Base-by-base conservation (phyloP, 2,329 filamentous ascomycete genomes). In the Dichotomopilus funicola region DNA sequence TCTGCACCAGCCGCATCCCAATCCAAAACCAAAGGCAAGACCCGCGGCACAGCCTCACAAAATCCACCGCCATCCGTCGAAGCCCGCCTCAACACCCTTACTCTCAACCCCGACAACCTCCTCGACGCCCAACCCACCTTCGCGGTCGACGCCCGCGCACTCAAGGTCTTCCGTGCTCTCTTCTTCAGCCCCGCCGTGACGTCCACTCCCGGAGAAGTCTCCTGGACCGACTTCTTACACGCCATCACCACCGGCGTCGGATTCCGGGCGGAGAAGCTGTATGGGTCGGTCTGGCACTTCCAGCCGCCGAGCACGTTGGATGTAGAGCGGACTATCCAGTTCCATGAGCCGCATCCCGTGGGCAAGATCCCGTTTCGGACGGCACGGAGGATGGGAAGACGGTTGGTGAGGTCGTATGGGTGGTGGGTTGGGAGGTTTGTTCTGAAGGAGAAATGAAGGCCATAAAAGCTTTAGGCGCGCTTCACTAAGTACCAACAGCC, bases 271-370 rank as follows among this genome's bases (percentile, higher is more conserved):
- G 69, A 81, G 66, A 84, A 86, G 66, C 70, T 84, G 0, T 82
- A 83, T 56, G 80, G 81, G 0, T 84, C 78, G 1, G 77, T 77
- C 0, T 86, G 82, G 82, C 77, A 82, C 9, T 85, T 85, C 58
- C 71, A 69, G 11, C 77, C 76, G 3, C 64, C 64, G 4, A 61
- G 60, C 4, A 61, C 60, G 3, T 56, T 74, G 27, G 71, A 76
- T 51, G 70, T 75, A 0, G 68, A 74, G 41, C 66, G 75, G 4
- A 74, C 72, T 31, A 85, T 85, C 36, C 77, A 82, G 53, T 81
- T 85, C 58, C 80, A 85, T 59, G 80, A 84, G 62, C 81, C 82
- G 2, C 81, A 85, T 65, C 79, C 80, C 0, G 64, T 63, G 1
- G 68, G 68, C 1, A 83, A 84, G 66, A 71, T 85, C 3, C 68